A percentile compares a stretch with the other conserved stretches of the same genome.
Conservation (phyloP, 345 rosid species). For the Aurinia saxatilis region DNA sequence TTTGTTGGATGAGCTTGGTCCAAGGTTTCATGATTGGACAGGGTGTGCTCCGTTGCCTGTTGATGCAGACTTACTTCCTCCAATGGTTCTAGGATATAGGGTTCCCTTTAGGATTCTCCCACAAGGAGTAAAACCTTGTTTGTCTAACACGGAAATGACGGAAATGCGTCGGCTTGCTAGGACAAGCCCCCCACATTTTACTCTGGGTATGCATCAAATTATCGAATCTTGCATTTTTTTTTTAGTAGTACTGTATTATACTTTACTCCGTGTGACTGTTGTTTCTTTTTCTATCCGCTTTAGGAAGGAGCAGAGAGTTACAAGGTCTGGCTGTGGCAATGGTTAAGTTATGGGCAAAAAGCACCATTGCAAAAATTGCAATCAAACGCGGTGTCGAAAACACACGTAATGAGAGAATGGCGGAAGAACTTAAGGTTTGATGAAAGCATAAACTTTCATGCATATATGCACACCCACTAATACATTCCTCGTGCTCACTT, state of each 20-base stretch:
- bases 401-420: conserved; percentile 89
- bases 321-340: conserved; percentile 88
- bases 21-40: conserved; percentile 81
- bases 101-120: conserved; percentile 76
- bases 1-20: conserved; percentile 78
- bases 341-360: conserved; percentile 78
- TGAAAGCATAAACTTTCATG: neutral
- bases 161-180: conserved; percentile 64
- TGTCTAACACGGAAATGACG: conserved; percentile 58
- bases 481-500: neutral
- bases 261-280: conserved; percentile 2
- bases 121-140: conserved; percentile 48
- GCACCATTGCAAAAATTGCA: conserved; percentile 85
- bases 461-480: neutral
- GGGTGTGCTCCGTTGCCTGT: conserved; percentile 91
- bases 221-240: neutral
- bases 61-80: conserved; percentile 86
- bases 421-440: conserved; percentile 83
- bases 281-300: conserved; percentile 5
- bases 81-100: conserved; percentile 56
- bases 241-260: neutral
- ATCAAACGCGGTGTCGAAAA: conserved; percentile 78
- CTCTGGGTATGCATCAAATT: conserved; percentile 46
- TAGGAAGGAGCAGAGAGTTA: conserved; percentile 79
- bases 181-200: conserved; percentile 77